These are phyloP conservation scores for Scutellaria baicalensis DNA, from an alignment of 257 asterid species.

Conservation along the genomic window DNA sequence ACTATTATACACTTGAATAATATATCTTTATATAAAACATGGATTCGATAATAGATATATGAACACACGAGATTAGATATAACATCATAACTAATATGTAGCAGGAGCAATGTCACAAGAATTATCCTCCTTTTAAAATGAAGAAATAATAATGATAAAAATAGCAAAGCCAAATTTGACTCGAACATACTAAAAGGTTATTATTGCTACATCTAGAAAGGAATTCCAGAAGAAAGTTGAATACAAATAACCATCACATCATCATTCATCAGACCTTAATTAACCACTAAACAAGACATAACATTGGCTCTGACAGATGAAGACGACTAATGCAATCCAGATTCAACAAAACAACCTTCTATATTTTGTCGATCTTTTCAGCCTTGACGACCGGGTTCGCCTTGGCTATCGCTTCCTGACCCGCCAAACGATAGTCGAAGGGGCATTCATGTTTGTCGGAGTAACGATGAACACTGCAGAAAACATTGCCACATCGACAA, in stretches of 20 bases:
- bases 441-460: constrained; percentile 62
- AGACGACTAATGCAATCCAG: background rate
- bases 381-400: constrained; percentile 73
- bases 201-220: constrained; percentile 8
- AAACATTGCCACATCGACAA: constrained; percentile 53
- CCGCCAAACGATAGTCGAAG: constrained; percentile 51
- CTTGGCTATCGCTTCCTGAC: constrained; percentile 63
- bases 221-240: constrained; percentile 5
- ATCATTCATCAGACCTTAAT: constrained; percentile 9
- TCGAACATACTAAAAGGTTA: background rate
- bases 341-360: background rate
- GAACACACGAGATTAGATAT: too few relatives aligned
- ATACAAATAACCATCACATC: constrained; percentile 7
- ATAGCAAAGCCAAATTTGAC: background rate
- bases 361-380: constrained; percentile 54
- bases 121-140: background rate
- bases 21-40: too few relatives aligned
- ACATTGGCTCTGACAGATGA: constrained; percentile 4
- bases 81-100: too few relatives aligned
- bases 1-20: too few relatives aligned
- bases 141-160: background rate
- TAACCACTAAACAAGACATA: background rate
- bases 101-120: too few relatives aligned
- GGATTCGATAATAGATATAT: too few relatives aligned
- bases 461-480: constrained; percentile 48